Conservation (phyloP, 2,329 filamentous ascomycete genomes). For the Madurella fahalii region DNA sequence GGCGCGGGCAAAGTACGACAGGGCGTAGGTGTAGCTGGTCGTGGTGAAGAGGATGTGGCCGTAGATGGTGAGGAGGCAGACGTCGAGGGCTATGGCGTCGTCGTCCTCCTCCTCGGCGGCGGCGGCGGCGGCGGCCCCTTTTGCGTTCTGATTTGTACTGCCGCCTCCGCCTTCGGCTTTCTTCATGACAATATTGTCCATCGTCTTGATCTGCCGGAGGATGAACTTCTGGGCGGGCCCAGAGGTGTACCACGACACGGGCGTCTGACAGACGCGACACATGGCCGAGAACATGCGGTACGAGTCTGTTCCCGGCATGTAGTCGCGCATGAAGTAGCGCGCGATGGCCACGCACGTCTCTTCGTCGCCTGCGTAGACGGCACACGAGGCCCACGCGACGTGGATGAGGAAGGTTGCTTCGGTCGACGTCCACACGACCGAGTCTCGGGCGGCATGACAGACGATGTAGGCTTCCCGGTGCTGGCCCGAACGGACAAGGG, state of each 20-base stretch:
- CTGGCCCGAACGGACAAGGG: slow-evolving; percentile 64
- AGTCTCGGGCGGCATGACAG: slow-evolving; percentile 72
- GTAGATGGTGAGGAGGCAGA: slow-evolving; percentile 80
- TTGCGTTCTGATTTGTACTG: neutral
- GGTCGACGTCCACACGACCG: slow-evolving; percentile 73
- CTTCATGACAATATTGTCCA: slow-evolving; percentile 66
- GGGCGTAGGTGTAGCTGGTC: slow-evolving; percentile 74
- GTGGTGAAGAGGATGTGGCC: slow-evolving; percentile 85
- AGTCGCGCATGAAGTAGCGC: slow-evolving; percentile 80
- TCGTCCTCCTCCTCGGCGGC: slow-evolving; percentile 26
- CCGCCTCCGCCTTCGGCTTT: slow-evolving; percentile 32
- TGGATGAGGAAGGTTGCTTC: slow-evolving; percentile 69
- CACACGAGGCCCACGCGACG: slow-evolving; percentile 79
- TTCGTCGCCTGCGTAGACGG: slow-evolving; percentile 74
- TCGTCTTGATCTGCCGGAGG: slow-evolving; percentile 82
- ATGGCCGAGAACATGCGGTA: slow-evolving; percentile 79
- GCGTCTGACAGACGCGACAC: slow-evolving; percentile 71
- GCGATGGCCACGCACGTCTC: slow-evolving; percentile 68
- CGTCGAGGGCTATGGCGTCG: slow-evolving; percentile 53
- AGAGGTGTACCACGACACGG: slow-evolving; percentile 70
- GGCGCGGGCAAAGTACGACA: slow-evolving; percentile 84
- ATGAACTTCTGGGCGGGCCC: slow-evolving; percentile 87
- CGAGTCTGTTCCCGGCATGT: slow-evolving; percentile 73
- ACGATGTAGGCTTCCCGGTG: slow-evolving; percentile 72
- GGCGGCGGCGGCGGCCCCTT: slow-evolving; percentile 3